Conservation (phyloP, 1,139 yeast species). For the Suhomyces bokatorum region DNA sequence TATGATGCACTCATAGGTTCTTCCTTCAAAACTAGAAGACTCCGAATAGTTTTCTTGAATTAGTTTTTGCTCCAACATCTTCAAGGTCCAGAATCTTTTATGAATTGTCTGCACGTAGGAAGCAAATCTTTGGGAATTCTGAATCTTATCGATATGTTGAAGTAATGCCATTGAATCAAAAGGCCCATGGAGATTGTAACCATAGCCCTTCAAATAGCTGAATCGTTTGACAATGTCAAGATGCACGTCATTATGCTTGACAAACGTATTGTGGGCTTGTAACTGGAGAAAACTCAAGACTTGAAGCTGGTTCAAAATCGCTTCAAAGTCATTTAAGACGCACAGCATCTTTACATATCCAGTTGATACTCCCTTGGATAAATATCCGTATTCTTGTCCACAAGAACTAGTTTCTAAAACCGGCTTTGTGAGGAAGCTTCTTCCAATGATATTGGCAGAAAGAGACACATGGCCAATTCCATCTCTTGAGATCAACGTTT, state of each 20-base stretch:
- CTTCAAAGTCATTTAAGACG: constrained; percentile 26
- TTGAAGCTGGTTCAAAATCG: constrained; percentile 43
- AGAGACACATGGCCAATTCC: constrained; percentile 35
- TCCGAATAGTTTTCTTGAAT: constrained; percentile 6
- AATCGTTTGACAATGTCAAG: constrained; percentile 17
- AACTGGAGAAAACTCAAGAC: constrained; percentile 29
- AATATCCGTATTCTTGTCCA: constrained; percentile 13
- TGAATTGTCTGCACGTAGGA: constrained; percentile 19
- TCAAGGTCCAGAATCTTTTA: constrained; percentile 28
- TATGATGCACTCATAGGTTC: constrained; percentile 27
- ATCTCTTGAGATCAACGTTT: constrained; percentile 40
- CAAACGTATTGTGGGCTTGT: constrained; percentile 12
- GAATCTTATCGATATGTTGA: constrained; percentile 20
- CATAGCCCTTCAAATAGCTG: constrained; percentile 33
- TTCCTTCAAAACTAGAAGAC: not conserved
- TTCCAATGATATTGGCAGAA: constrained; percentile 36
- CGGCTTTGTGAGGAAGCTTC: constrained; percentile 28
- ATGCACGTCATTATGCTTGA: constrained; percentile 11
- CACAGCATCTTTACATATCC: constrained; percentile 32
- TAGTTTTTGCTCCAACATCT: constrained; percentile 24
- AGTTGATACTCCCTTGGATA: constrained; percentile 28
- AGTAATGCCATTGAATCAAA: constrained; percentile 18
- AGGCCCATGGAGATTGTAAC: constrained; percentile 41
- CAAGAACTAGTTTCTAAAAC: constrained; percentile 12
- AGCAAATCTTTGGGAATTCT: constrained; percentile 16